phyloP scores from a whole-genome alignment of 2,329 filamentous ascomycete species.

The Aspergillus aculeatinus region DNA sequence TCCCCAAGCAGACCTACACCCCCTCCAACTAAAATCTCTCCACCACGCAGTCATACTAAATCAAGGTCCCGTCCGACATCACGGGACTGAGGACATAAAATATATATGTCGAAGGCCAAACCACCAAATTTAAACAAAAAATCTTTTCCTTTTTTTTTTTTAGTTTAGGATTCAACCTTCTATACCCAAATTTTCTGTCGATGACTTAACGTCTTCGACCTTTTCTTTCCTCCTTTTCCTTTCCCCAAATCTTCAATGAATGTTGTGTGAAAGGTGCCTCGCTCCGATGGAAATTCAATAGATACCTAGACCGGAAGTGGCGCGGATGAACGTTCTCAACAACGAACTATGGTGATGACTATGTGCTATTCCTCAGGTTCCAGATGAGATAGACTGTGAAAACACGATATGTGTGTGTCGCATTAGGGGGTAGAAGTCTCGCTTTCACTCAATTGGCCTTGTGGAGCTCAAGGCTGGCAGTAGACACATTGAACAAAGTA shows the following conservation, averaged over 20 bases:
- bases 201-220: constrained; percentile 31
- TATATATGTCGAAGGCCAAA: not conserved
- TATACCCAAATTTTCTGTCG: constrained; percentile 35
- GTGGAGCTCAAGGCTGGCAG: too few species aligned
- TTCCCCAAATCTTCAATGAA: constrained; percentile 11
- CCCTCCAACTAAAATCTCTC: constrained; percentile 35
- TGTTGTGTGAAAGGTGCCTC: not conserved
- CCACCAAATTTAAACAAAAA: constrained; percentile 6
- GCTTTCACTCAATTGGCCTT: too few species aligned
- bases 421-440: too few species aligned
- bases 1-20: constrained; percentile 75
- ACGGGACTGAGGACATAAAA: constrained; percentile 1
- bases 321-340: constrained; percentile 34
- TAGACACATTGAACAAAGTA: too few species aligned
- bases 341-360: constrained; percentile 33
- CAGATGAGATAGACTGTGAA: not conserved
- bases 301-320: constrained; percentile 18
- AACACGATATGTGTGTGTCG: too few species aligned
- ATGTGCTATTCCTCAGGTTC: not conserved
- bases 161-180: constrained; percentile 43
- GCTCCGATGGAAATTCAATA: not conserved
- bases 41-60: constrained; percentile 20
- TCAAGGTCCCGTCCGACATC: not conserved
- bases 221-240: constrained; percentile 14
- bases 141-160: constrained; percentile 19